These are phyloP conservation scores for Hyaloraphidium curvatum DNA, from an alignment of 192 early-diverging fungal genomes.

Conservation along the genomic window DNA sequence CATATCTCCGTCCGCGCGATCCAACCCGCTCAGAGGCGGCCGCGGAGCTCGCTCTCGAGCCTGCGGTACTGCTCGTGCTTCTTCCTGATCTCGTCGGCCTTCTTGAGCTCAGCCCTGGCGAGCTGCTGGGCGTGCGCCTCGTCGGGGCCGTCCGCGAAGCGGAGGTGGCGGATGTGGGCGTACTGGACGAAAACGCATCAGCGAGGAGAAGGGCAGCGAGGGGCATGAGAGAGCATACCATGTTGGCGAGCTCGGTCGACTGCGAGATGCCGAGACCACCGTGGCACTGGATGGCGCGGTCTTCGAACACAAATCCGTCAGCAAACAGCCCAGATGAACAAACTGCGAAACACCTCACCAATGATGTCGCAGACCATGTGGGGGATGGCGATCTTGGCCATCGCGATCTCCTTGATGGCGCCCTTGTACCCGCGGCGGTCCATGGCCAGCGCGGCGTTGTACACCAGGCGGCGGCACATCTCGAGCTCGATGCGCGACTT, in stretches of 20 bases:
- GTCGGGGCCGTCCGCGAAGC: conserved; percentile 91
- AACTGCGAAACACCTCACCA: neutral
- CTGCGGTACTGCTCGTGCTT: too few relatives aligned
- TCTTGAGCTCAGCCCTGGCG: conserved; percentile 24
- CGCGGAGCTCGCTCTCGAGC: too few relatives aligned
- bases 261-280: conserved; percentile 78
- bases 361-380: neutral
- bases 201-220: too few relatives aligned
- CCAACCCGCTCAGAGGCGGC: too few relatives aligned
- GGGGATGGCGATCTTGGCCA: conserved; percentile 63
- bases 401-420: conserved; percentile 84
- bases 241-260: conserved; percentile 58
- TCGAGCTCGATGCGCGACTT: conserved; percentile 79
- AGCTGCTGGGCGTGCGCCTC: conserved; percentile 80
- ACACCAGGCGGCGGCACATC: conserved; percentile 72
- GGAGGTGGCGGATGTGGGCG: conserved; percentile 62
- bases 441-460: conserved; percentile 76
- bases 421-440: conserved; percentile 69
- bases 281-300: conserved; percentile 66
- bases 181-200: too few relatives aligned
- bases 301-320: too few relatives aligned
- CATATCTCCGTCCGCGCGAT: too few relatives aligned
- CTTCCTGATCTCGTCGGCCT: neutral
- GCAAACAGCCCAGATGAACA: too few relatives aligned
- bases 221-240: too few relatives aligned